Conservation (phyloP, 2,329 filamentous ascomycete genomes). For the Fusarium tanahbumbuense region DNA sequence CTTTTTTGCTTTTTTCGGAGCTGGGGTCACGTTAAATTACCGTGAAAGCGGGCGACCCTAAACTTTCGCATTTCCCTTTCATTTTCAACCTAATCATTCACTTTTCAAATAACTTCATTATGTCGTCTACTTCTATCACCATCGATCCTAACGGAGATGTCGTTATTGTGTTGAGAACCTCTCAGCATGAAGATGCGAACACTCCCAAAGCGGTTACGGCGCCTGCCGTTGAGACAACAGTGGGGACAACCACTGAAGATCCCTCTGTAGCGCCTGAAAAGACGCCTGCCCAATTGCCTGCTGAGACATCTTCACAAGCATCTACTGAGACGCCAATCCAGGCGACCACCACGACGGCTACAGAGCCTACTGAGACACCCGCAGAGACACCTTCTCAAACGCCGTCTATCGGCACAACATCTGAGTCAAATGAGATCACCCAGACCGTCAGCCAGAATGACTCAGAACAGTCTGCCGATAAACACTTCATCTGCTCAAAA, state of each 20-base stretch:
- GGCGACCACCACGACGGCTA: no score
- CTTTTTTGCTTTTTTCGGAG: not conserved
- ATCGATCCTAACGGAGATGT: not conserved
- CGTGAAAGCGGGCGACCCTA: not conserved
- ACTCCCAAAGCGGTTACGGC: not conserved
- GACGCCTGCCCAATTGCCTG: no score
- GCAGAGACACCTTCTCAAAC: not conserved
- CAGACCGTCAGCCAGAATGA: not conserved
- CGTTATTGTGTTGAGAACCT: not conserved
- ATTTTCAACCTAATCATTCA: no score
- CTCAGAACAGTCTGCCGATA: not conserved
- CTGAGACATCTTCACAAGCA: no score
- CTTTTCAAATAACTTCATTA: no score
- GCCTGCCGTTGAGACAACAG: not conserved
- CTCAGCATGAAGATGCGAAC: not conserved
- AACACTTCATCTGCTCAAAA: conserved; percentile 2
- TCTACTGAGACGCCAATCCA: not conserved
- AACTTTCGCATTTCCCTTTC: no score
- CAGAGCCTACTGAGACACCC: no score
- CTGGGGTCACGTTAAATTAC: not conserved
- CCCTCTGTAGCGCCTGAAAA: not conserved
- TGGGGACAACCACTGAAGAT: not conserved
- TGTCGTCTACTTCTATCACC: no score
- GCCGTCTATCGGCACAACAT: no score
- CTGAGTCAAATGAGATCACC: not conserved